Base-by-base conservation (phyloP, 2,329 filamentous ascomycete genomes). In the Leptographium flavum region DNA sequence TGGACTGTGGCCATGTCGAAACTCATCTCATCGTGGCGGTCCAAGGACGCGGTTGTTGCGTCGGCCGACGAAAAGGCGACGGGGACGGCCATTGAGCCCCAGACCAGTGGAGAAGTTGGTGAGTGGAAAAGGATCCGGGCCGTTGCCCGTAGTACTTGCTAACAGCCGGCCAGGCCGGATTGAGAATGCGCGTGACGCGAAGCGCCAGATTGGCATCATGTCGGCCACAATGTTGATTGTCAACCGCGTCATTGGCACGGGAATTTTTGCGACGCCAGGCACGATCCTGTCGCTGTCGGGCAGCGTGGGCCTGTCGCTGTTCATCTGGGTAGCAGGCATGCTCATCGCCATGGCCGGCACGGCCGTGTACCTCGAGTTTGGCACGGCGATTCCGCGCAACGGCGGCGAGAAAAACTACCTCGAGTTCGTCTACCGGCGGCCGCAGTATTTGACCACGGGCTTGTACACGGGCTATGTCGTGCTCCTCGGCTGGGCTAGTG, bases 391-490 rank as follows among this genome's bases (percentile, higher is more conserved):
- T 38, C 78, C 78, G 37, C 68, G 70, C 42, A 80, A 79, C 56
- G 77, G 77, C 35, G 76, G 77, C 17, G 75, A 80, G 59, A 79
- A 80, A 63, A 79, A 78, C 59, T 81, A 81, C 54, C 74, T 81
- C 51, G 77, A 81, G 56, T 79, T 67, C 56, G 72, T 79, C 43
- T 81, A 70, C 62, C 68, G 71, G 31, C 70, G 65, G 52, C 79
- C 79, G 2, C 68, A 65, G 52, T 80, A 80, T 56, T 66, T 82
- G 9, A 69, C 67, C 39, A 81, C 77, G 8, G 70, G 68, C 14
- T 62, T 81, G 45, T 81, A 79, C 58, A 64, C 70, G 4, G 69
- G 71, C 27, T 81, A 81, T 49, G 72, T 79, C 13, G 55, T 83
- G 23, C 66, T 83, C 1, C 69, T 82, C 17, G 76, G 73, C 13